These are phyloP conservation scores for Jatropha multifida DNA, from an alignment of 441 rosid species.

Conservation along the genomic window DNA sequence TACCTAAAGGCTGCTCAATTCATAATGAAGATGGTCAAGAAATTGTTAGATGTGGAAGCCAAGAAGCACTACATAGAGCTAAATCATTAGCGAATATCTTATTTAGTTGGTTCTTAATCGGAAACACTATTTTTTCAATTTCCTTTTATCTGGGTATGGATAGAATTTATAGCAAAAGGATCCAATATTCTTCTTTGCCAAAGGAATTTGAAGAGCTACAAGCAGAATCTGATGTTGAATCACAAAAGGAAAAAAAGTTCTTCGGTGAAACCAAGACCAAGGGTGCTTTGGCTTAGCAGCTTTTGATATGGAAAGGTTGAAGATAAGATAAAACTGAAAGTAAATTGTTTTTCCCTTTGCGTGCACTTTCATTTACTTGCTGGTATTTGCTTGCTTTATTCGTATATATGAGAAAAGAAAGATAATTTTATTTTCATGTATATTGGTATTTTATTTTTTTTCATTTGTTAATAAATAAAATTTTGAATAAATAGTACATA, in stretches of 20 bases:
- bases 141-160: slow-evolving; percentile 39
- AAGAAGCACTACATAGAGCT: slow-evolving; percentile 54
- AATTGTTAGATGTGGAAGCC: slow-evolving; percentile 51
- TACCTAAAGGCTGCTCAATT: slow-evolving; percentile 60
- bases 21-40: slow-evolving; percentile 53
- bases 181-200: slow-evolving; percentile 1
- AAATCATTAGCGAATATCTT: slow-evolving; percentile 57
- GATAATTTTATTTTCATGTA: too few relatives aligned
- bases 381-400: not conserved
- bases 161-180: slow-evolving; percentile 24
- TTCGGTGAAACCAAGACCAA: not conserved
- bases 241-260: not conserved
- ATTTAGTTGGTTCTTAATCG: slow-evolving; percentile 55
- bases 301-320: not conserved
- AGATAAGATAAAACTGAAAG: not conserved
- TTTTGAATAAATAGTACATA: too few relatives aligned
- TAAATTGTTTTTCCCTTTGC: not conserved
- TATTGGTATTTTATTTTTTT: too few relatives aligned
- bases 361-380: not conserved
- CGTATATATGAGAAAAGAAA: too few relatives aligned
- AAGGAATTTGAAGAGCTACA: slow-evolving; percentile 11
- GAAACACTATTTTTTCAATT: slow-evolving; percentile 38
- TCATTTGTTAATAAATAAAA: too few relatives aligned
- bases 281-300: not conserved
- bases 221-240: slow-evolving; percentile 4